Conservation (phyloP, 306 rosid genomes). For the Prunus salicina region DNA sequence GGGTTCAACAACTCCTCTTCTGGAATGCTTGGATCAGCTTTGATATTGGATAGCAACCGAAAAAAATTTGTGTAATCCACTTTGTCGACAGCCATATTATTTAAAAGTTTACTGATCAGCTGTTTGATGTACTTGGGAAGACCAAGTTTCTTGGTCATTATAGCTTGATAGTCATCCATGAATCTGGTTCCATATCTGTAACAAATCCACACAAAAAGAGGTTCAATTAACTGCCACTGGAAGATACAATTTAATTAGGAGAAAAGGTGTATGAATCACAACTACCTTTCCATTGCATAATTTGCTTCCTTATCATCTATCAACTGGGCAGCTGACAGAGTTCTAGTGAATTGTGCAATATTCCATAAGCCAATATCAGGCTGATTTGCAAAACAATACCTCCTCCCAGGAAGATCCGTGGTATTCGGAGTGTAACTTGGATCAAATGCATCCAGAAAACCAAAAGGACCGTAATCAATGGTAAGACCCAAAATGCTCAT, state of each 20-base stretch:
- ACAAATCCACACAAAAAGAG: constrained; percentile 20
- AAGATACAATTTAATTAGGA: background rate
- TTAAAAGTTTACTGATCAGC: constrained; percentile 83
- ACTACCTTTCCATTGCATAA: constrained; percentile 95
- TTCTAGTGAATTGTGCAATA: constrained; percentile 69
- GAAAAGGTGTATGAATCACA: constrained; percentile 17
- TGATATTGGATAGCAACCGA: constrained; percentile 72
- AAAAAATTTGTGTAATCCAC: constrained; percentile 97
- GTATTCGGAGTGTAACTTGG: constrained; percentile 94
- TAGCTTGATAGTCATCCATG: constrained; percentile 94
- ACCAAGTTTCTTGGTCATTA: constrained; percentile 95
- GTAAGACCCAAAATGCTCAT: constrained; percentile 99
- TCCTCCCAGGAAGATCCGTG: constrained; percentile 97
- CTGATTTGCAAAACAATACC: constrained; percentile 98
- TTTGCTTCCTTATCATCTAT: constrained; percentile 88
- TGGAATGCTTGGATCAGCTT: constrained; percentile 73
- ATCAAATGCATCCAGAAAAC: constrained; percentile 99
- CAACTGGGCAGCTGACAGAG: constrained; percentile 69
- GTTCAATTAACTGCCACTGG: constrained; percentile 16
- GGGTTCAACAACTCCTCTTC: constrained; percentile 83
- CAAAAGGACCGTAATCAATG: constrained; percentile 96
- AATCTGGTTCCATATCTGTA: constrained; percentile 85
- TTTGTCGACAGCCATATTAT: constrained; percentile 94
- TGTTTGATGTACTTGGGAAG: constrained; percentile 88
- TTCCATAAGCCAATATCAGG: constrained; percentile 98